These are phyloP conservation scores for Lodderomyces orthopsilosis DNA, from an alignment of 1,139 yeast species.

Conservation along the genomic window DNA sequence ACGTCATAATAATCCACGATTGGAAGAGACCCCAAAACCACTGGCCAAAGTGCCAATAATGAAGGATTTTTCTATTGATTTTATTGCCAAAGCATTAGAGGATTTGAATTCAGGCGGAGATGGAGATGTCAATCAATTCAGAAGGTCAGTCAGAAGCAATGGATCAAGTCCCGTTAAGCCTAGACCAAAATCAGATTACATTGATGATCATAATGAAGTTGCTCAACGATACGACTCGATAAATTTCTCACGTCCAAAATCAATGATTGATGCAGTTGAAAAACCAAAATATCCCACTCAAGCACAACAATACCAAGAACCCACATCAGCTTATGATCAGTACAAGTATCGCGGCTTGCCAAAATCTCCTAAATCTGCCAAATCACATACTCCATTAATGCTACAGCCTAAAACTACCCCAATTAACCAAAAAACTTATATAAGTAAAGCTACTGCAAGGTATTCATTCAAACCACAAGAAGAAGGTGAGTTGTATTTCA, in stretches of 20 bases:
- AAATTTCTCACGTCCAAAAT: slow-evolving; percentile 35
- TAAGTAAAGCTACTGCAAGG: slow-evolving; percentile 62
- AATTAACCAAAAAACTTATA: slow-evolving; percentile 48
- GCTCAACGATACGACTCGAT: slow-evolving; percentile 40
- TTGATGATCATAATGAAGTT: slow-evolving; percentile 36
- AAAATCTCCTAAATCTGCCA: neutral
- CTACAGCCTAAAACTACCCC: slow-evolving; percentile 24
- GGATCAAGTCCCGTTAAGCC: slow-evolving; percentile 1
- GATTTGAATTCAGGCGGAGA: slow-evolving; percentile 65
- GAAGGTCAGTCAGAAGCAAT: slow-evolving; percentile 28
- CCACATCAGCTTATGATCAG: neutral
- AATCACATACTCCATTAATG: slow-evolving; percentile 1
- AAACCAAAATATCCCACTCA: neutral
- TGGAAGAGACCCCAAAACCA: slow-evolving; percentile 15
- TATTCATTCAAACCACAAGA: slow-evolving; percentile 74
- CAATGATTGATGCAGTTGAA: slow-evolving; percentile 28
- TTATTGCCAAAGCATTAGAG: slow-evolving; percentile 59
- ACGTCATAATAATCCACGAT: slow-evolving; percentile 7
- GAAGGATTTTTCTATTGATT: slow-evolving; percentile 48
- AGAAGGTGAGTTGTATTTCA: slow-evolving; percentile 74
- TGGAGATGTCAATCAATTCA: slow-evolving; percentile 49
- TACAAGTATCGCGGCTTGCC: neutral
- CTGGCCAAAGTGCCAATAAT: slow-evolving; percentile 30
- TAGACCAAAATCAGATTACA: slow-evolving; percentile 25
- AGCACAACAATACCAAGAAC: slow-evolving; percentile 1